These are phyloP conservation scores for Podaxis sp. DNA, from an alignment of 768 basidiomycete species.

Conservation along the genomic window DNA sequence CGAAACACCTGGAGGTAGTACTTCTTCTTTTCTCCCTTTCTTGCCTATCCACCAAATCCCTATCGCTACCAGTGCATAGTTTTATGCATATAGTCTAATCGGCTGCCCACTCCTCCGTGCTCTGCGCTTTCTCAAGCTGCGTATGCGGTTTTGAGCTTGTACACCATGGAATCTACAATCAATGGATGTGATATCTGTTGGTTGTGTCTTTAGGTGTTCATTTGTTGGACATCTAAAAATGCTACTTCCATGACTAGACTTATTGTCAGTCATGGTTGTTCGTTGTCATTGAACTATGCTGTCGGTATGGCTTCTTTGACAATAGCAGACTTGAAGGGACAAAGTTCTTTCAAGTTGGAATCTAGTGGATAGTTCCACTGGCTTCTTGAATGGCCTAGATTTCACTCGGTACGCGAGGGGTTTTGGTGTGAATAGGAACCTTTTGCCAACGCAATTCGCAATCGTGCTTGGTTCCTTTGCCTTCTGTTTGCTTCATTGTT, in stretches of 20 bases:
- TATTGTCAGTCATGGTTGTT: background rate
- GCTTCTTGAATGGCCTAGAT: background rate
- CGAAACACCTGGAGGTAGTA: background rate
- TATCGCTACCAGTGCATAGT: conserved; percentile 6
- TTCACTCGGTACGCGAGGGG: conserved; percentile 4
- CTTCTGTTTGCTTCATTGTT: background rate
- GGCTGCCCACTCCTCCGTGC: background rate
- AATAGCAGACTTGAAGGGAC: background rate
- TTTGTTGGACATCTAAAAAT: background rate
- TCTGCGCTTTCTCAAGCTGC: background rate
- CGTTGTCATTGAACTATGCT: background rate
- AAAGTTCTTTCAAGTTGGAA: background rate
- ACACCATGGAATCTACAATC: background rate
- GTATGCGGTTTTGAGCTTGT: background rate
- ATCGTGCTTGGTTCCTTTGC: background rate
- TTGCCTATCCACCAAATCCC: background rate
- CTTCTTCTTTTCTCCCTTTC: background rate
- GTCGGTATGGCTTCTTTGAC: background rate
- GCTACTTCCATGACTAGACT: background rate
- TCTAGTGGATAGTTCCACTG: background rate
- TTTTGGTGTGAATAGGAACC: background rate
- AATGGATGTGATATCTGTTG: background rate
- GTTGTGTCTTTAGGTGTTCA: background rate
- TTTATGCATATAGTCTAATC: conserved; percentile 1
- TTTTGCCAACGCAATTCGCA: background rate